Evolutionary conservation across 2,329 filamentous ascomycete species (phyloP), one percentile per base, ranked within the genome.

Genomic region (Pseudopithomyces chartarum): DNA sequence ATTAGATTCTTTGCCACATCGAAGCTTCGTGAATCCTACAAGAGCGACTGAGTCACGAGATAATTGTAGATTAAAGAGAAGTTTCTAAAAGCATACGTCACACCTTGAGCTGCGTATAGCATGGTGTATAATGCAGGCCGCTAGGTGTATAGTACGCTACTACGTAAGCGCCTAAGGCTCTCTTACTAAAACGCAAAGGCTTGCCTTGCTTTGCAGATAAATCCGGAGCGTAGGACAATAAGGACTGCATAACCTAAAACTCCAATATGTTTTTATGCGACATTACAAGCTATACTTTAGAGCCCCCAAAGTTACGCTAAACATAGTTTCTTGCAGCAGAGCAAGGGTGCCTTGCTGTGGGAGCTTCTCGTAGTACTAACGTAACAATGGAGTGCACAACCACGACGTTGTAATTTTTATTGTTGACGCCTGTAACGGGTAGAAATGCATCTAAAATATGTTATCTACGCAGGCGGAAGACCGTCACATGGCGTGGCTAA

Each of bases 1-100:
- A 33, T 33, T 52, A n/a, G 33, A 22, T 39, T 45, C 22, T 32
- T 52, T 43, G 36, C 49, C 40, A 23, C 40, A 43, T 43, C 40
- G 40, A 43, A 43, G 40, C 40, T 43, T 43, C 40, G 40, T 43
- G 40, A 43, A 43, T 43, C 40, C 15, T 22, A 43, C 17, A 22
- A 43, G 40, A 43, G 40, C 38, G 38, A 40, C 38, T n/a, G n/a
- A 40, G 38, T n/a, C 38, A 40, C 38, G 13, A 10, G 15, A 40
- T 40, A 19, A 10, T 40, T 40, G 15, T 40, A 19, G 17, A 15
- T 40, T 40, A 40, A n/a, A 40, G 38, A 6, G 38, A 40, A 40
- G 38, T n/a, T 40, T 40, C 38, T 40, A n/a, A n/a, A 40, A 40
- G 38, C 15, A 40, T 40, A 40, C 15, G 8, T 19, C 38, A 40